phyloP scores from a whole-genome alignment of 768 basidiomycete genomes.

The Mycena olivaceomarginata region DNA sequence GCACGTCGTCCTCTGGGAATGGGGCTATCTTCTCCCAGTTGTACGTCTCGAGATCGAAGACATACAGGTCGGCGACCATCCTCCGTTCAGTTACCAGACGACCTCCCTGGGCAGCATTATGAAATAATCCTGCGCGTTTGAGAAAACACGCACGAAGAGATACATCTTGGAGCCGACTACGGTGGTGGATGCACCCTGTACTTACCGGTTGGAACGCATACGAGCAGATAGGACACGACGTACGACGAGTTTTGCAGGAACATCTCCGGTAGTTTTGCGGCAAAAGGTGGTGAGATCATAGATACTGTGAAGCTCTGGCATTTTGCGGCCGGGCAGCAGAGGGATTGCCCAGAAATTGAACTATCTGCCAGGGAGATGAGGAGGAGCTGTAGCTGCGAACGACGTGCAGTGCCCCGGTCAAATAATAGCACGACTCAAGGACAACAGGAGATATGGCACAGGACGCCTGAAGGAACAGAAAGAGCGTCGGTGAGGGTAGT shows the following conservation, averaged over 20 bases:
- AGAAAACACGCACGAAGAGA: conserved; percentile 80
- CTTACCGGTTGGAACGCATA: conserved; percentile 5
- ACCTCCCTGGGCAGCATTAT: conserved; percentile 77
- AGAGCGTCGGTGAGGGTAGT: conserved; percentile 5
- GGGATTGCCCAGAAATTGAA: too few relatives aligned
- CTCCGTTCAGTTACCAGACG: conserved; percentile 89
- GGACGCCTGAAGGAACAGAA: too few relatives aligned
- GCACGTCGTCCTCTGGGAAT: conserved; percentile 80
- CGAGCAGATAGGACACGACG: conserved; percentile 52
- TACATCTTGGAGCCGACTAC: conserved; percentile 93
- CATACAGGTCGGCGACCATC: conserved; percentile 94
- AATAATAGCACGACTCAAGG: too few relatives aligned
- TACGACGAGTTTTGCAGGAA: conserved; percentile 92
- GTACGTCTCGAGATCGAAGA: conserved; percentile 89
- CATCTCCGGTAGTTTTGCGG: conserved; percentile 88
- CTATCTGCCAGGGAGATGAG: too few relatives aligned
- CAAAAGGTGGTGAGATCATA: conserved; percentile 93
- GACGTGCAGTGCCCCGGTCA: too few relatives aligned
- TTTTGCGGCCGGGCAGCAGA: neutral
- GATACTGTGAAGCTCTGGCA: conserved; percentile 78
- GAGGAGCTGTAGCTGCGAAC: too few relatives aligned
- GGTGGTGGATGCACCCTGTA: conserved; percentile 92
- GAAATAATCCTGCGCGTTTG: neutral
- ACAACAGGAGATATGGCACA: too few relatives aligned
- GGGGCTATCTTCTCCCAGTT: conserved; percentile 84